Conservation (phyloP, 2,329 filamentous ascomycete genomes). For the Venturia effusa region DNA sequence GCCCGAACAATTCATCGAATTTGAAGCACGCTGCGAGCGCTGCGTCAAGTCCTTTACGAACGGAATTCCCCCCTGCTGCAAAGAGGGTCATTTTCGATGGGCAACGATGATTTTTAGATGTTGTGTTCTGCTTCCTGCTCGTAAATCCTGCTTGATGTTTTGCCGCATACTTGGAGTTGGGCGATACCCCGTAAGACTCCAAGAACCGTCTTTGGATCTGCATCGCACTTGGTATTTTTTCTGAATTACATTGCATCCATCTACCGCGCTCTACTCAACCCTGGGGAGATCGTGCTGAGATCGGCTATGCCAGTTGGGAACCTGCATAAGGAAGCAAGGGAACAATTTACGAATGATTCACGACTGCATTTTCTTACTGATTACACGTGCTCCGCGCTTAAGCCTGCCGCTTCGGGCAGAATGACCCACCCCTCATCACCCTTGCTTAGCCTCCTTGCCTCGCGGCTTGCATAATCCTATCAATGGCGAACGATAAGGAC, state of each 20-base stretch:
- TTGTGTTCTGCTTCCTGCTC: neutral
- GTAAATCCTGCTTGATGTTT: neutral
- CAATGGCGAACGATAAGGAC: neutral
- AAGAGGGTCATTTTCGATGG: slow-evolving; percentile 8
- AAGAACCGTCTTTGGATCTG: neutral
- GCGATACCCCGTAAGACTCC: slow-evolving; percentile 8
- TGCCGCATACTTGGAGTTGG: slow-evolving; percentile 4
- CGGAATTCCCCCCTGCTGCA: slow-evolving; percentile 2
- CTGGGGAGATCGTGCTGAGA: neutral
- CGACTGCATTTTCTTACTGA: neutral
- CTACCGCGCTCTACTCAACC: neutral
- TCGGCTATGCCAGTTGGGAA: too few species aligned
- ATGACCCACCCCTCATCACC: neutral
- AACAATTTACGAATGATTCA: neutral
- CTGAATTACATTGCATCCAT: slow-evolving; percentile 3
- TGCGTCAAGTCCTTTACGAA: slow-evolving; percentile 2
- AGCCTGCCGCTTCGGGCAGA: neutral
- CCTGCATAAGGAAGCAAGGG: neutral
- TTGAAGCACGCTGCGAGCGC: slow-evolving; percentile 21
- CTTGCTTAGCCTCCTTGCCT: neutral
- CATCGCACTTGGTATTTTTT: neutral
- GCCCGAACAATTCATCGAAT: slow-evolving; percentile 59
- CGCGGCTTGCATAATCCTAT: neutral
- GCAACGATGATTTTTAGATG: neutral
- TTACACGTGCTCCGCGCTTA: neutral